Evolutionary conservation across 495 filamentous ascomycete genomes (phyloP).

Genomic region (Penicillium turbatum): DNA sequence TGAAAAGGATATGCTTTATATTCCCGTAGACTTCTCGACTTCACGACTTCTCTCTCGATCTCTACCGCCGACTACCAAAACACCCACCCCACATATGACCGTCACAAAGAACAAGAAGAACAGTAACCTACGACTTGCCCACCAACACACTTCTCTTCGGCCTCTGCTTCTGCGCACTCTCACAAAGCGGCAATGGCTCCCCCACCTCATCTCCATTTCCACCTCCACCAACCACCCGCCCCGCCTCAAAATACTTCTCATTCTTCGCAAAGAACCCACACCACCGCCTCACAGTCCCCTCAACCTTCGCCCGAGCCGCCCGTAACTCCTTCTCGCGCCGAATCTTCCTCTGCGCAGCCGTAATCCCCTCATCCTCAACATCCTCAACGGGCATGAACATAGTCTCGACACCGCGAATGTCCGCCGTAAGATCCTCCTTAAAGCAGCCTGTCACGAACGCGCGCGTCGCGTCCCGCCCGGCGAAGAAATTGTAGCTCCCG

Average conservation of each 20-base stretch:
- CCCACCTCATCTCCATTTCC: slow-evolving; percentile 9
- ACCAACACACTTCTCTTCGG: slow-evolving; percentile 34
- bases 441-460: slow-evolving; percentile 98
- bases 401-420: slow-evolving; percentile 80
- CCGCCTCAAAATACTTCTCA: slow-evolving; percentile 70
- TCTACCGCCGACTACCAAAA: neutral
- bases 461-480: slow-evolving; percentile 80
- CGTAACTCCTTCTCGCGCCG: slow-evolving; percentile 52
- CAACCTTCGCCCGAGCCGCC: slow-evolving; percentile 39
- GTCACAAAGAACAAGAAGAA: neutral
- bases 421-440: slow-evolving; percentile 71
- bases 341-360: slow-evolving; percentile 51
- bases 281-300: slow-evolving; percentile 44
- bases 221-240: slow-evolving; percentile 49
- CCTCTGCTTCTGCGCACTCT: slow-evolving; percentile 39
- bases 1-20: slow-evolving; percentile 3
- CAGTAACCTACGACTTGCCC: slow-evolving; percentile 6
- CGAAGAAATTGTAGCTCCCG: slow-evolving; percentile 82
- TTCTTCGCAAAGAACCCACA: slow-evolving; percentile 69
- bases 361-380: slow-evolving; percentile 43
- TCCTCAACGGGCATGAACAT: slow-evolving; percentile 82
- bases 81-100: neutral
- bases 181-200: slow-evolving; percentile 46
- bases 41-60: no score
- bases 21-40: slow-evolving; percentile 4